Base-by-base conservation (phyloP, 2,329 filamentous ascomycete genomes). In the Pyricularia pennisetigena region DNA sequence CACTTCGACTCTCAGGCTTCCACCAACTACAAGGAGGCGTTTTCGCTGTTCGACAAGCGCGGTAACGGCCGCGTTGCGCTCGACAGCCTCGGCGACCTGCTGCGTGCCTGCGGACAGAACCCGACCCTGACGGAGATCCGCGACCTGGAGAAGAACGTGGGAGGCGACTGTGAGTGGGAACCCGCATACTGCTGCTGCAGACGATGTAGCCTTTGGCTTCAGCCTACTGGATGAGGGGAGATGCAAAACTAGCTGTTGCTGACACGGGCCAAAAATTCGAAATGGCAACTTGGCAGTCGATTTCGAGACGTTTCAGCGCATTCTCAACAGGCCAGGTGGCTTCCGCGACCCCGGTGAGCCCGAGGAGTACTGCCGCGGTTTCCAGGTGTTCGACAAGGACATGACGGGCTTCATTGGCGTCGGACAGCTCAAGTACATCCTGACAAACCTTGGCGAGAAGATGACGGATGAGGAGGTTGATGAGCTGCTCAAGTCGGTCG, bases 11-110 rank as follows among this genome's bases (percentile, higher is more conserved):
- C 80, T 64, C 86, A 90, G 87, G 87, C 87, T 79, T 89, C 86
- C 71, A 98, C 94, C 83, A 98, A 99, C 90, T 99, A 98, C 92
- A 98, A 98, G 86, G 95, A 99, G 90, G 95, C 95, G 74, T 99
- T 99, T 82, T 94, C 94, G 76, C 91, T 99, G 79, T 99, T 98
- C 85, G 95, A 99, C 86, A 98, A 97, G 89, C 94, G 95, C 80
- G 95, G 95, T 78, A 97, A 92, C 78, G 94, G 94, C 77, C 94
- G 94, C 75, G 95, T 98, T 74, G 82, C 91, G 59, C 85, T 94
- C 79, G 91, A 94, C 73, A 90, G 90, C 72, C 88, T 99, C 69
- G 95, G 95, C 74, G 95, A 99, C 79, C 87, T 99, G 70, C 88
- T 99, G 73, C 91, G 95, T 78, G 95, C 95, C 68, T 99, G 95